Percentiles rank a stretch among this genome's conserved stretches.
Evolutionary conservation across 345 rosid species (phyloP).

Genomic region (Pseudoturritis turrita): DNA sequence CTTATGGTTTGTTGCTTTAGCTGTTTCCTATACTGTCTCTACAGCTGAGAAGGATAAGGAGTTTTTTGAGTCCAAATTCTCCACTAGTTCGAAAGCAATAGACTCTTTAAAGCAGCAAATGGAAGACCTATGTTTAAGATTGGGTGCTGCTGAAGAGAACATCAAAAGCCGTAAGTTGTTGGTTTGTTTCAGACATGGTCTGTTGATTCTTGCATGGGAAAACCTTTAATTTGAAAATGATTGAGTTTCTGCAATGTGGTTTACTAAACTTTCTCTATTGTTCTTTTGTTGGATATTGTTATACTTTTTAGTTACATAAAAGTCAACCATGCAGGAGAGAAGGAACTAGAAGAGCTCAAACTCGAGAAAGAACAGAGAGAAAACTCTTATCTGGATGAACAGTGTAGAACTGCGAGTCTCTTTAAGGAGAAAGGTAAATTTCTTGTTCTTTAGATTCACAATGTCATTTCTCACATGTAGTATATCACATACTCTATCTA

Average conservation of each 20-base stretch:
- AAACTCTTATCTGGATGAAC: constrained; percentile 46
- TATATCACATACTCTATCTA: not conserved
- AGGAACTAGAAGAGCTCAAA: constrained; percentile 62
- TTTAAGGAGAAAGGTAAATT: constrained; percentile 61
- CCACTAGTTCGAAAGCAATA: constrained; percentile 20
- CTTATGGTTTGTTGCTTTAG: constrained; percentile 1
- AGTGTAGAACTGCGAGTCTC: constrained; percentile 38
- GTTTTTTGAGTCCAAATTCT: constrained; percentile 18
- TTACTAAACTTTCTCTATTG: not conserved
- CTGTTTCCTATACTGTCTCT: constrained; percentile 17
- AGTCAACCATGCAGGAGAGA: constrained; percentile 48
- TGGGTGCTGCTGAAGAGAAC: constrained; percentile 49
- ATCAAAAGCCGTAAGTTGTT: constrained; percentile 51
- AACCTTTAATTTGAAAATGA: not conserved
- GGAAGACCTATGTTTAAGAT: constrained; percentile 15
- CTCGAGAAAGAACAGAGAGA: constrained; percentile 50
- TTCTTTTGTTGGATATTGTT: not conserved
- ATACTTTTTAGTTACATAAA: not conserved
- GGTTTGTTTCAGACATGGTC: not conserved
- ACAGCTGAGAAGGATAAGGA: constrained; percentile 58
- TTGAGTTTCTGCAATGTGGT: not conserved
- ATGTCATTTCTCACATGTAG: too few species aligned
- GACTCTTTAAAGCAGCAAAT: constrained; percentile 26
- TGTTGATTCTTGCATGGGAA: not conserved
- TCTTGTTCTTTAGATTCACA: not conserved